These are phyloP conservation scores for Tricholoma matsutake DNA, from an alignment of 768 basidiomycete genomes.

Conservation along the genomic window DNA sequence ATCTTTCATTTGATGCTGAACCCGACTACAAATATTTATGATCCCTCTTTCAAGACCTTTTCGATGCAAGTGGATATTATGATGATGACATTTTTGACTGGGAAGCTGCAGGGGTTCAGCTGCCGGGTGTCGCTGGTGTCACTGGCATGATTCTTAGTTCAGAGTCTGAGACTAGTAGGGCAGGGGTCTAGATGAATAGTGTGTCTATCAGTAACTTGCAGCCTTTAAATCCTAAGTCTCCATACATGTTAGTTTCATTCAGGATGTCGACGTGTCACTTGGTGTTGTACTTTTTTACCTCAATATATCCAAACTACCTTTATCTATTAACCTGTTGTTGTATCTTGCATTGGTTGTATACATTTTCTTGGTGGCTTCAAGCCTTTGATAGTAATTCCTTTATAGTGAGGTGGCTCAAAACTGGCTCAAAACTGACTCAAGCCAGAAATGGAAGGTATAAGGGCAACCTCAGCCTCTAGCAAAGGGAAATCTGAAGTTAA, in stretches of 20 bases:
- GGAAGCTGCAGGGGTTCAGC: conserved; percentile 12
- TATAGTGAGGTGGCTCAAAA: not conserved
- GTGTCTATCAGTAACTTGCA: not conserved
- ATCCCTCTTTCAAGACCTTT: conserved; percentile 41
- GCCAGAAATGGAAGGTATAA: no score
- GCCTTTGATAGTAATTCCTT: not conserved
- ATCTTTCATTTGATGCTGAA: conserved; percentile 56
- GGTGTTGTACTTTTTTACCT: not conserved
- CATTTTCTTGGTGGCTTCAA: not conserved
- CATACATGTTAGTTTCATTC: not conserved
- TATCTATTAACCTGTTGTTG: not conserved
- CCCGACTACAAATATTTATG: conserved; percentile 59
- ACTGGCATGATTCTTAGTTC: not conserved
- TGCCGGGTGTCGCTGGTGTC: not conserved
- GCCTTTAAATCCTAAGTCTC: not conserved
- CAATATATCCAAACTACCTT: not conserved
- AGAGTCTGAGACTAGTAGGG: not conserved
- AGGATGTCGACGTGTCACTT: not conserved
- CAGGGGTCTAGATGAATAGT: not conserved
- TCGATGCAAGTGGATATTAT: conserved; percentile 40
- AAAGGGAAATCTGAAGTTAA: no score
- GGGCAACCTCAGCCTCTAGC: no score
- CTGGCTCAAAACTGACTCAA: not conserved
- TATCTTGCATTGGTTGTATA: not conserved
- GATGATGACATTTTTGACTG: conserved; percentile 60